phyloP scores from a whole-genome alignment of 441 rosid species.

The Isatis lusitanica region DNA sequence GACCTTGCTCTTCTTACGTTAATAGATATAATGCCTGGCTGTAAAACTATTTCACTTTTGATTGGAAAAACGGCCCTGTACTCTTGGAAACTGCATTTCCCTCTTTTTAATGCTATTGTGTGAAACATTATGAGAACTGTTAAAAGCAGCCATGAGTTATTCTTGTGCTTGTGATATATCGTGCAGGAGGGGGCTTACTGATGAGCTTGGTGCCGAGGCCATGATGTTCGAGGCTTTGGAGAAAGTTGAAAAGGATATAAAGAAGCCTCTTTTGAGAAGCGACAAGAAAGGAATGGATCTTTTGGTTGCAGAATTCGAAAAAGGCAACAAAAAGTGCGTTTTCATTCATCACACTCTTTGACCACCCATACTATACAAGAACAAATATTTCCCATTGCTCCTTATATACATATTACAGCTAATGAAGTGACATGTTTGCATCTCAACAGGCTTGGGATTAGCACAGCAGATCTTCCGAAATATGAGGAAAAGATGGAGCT shows the following conservation, averaged over 20 bases:
- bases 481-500: constrained; percentile 80
- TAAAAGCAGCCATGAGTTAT: neutral
- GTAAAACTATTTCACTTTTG: neutral
- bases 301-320: constrained; percentile 83
- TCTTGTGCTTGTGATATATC: neutral
- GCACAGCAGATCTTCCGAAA: constrained; percentile 86
- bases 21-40: neutral
- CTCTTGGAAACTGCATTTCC: neutral
- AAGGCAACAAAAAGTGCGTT: constrained; percentile 82
- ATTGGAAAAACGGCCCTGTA: neutral
- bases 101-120: neutral
- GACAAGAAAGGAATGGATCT: constrained; percentile 93
- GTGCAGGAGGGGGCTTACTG: constrained; percentile 77
- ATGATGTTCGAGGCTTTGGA: constrained; percentile 97
- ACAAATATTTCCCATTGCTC: neutral
- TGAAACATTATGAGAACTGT: neutral
- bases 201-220: constrained; percentile 88
- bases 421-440: neutral
- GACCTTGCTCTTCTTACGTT: neutral
- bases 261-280: constrained; percentile 90
- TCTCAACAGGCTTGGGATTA: constrained; percentile 75
- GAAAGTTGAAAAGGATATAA: constrained; percentile 85
- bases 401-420: neutral
- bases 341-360: neutral
- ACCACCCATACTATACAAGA: neutral